Conservation (phyloP, 2,329 filamentous ascomycete species). For the Plectosphaerella sp. region DNA sequence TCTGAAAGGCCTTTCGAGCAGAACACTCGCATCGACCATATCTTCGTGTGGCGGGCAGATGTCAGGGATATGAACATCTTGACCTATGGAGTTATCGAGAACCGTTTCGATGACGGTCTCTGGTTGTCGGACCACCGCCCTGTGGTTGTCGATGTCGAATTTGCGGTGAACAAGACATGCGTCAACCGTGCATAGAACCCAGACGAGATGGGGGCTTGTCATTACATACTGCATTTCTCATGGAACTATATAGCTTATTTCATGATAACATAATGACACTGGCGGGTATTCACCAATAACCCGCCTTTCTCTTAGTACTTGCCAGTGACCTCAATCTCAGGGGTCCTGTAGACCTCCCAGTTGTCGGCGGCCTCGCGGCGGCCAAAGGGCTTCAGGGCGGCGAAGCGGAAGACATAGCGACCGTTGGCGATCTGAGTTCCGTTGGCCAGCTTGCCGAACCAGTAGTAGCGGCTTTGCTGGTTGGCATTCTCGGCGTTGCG, state of each 20-base stretch:
- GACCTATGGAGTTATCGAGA: conserved; percentile 19
- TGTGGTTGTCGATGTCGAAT: conserved; percentile 21
- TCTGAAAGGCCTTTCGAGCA: conserved; percentile 5
- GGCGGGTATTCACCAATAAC: neutral
- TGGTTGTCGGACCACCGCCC: conserved; percentile 28
- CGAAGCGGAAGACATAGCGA: conserved; percentile 35
- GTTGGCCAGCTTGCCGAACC: conserved; percentile 39
- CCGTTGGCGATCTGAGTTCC: conserved; percentile 34
- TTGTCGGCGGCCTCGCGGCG: conserved; percentile 33
- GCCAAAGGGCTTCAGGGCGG: conserved; percentile 35
- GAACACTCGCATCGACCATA: conserved; percentile 21
- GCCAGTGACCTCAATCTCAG: conserved; percentile 24
- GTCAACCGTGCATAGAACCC: neutral
- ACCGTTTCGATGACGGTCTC: conserved; percentile 18
- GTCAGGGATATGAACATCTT: conserved; percentile 14
- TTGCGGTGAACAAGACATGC: conserved; percentile 3
- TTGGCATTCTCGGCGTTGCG: conserved; percentile 12
- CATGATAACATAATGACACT: neutral
- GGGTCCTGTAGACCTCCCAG: conserved; percentile 34
- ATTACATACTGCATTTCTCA: neutral
- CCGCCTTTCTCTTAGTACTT: conserved; percentile 4
- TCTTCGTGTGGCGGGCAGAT: conserved; percentile 22
- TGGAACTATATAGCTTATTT: neutral
- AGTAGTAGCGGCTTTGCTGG: conserved; percentile 23
- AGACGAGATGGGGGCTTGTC: neutral